Percentiles rank a stretch among this genome's conserved stretches.
phyloP scores from a whole-genome alignment of 306 rosid species.

The Spatholobus suberectus region DNA sequence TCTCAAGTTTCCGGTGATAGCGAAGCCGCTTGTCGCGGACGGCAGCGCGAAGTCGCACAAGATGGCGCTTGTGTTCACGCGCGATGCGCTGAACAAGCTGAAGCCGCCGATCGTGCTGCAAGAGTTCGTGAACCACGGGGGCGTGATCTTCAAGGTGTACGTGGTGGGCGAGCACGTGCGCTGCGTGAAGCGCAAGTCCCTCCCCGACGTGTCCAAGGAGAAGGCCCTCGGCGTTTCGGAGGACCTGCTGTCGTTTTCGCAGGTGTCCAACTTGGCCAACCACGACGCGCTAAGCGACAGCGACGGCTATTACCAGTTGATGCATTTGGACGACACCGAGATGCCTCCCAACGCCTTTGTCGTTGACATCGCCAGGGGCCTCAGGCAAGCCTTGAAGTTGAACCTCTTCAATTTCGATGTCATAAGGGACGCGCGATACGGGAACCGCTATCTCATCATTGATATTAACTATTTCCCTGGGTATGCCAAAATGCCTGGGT shows the following conservation, averaged over 20 bases:
- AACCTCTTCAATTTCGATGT: conserved; percentile 90
- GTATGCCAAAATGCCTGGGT: conserved; percentile 95
- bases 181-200: conserved; percentile 87
- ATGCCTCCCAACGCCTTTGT: conserved; percentile 81
- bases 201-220: conserved; percentile 85
- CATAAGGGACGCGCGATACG: conserved; percentile 74
- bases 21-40: conserved; percentile 88
- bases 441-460: conserved; percentile 81
- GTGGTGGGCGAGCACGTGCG: conserved; percentile 77
- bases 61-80: conserved; percentile 80
- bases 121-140: conserved; percentile 93
- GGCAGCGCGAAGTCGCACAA: conserved; percentile 92
- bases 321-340: conserved; percentile 79
- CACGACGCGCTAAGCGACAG: conserved; percentile 59
- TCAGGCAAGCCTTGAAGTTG: conserved; percentile 64
- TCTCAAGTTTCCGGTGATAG: conserved; percentile 80
- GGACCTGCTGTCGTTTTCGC: conserved; percentile 75
- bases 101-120: conserved; percentile 89
- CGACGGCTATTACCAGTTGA: conserved; percentile 74
- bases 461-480: conserved; percentile 98
- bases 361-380: conserved; percentile 69
- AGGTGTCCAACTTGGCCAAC: conserved; percentile 74
- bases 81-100: conserved; percentile 64
- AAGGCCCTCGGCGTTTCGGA: conserved; percentile 55
- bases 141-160: conserved; percentile 90